These are phyloP conservation scores for Pluteus cervinus DNA, from an alignment of 768 basidiomycete species.

Conservation along the genomic window DNA sequence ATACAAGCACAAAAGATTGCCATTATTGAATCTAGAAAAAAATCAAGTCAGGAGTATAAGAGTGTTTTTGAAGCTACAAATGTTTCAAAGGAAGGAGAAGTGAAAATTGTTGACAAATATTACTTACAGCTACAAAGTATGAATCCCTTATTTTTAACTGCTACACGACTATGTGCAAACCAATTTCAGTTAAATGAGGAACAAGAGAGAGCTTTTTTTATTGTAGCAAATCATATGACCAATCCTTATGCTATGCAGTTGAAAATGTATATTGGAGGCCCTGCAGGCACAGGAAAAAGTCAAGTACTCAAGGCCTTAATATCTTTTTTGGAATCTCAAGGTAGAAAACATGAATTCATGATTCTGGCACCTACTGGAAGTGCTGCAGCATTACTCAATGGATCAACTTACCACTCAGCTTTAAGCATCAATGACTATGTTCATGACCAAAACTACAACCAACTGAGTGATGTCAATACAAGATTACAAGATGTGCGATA, in stretches of 20 bases:
- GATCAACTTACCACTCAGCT: conserved; percentile 19
- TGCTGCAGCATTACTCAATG: conserved; percentile 17
- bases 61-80: too few relatives aligned
- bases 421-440: conserved; percentile 9
- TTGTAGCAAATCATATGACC: conserved; percentile 23
- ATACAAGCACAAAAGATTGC: not conserved
- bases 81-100: conserved; percentile 5
- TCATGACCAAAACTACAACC: not conserved
- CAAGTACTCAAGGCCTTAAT: conserved; percentile 22
- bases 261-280: conserved; percentile 26
- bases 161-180: conserved; percentile 3
- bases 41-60: too few relatives aligned
- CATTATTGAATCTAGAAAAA: conserved; percentile 1
- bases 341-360: conserved; percentile 10
- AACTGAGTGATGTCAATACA: not conserved
- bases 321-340: conserved; percentile 11
- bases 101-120: conserved; percentile 18
- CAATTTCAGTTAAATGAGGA: conserved; percentile 19
- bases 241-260: conserved; percentile 9
- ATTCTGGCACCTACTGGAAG: conserved; percentile 18
- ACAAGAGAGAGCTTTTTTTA: conserved; percentile 23
- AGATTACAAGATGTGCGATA: conserved; percentile 1
- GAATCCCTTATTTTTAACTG: not conserved
- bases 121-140: conserved; percentile 14
- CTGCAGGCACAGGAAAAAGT: conserved; percentile 27